Percentiles rank a stretch among this genome's conserved stretches.
These are phyloP conservation scores for Senna siamea DNA, from an alignment of 306 rosid genomes.

Conservation along the genomic window DNA sequence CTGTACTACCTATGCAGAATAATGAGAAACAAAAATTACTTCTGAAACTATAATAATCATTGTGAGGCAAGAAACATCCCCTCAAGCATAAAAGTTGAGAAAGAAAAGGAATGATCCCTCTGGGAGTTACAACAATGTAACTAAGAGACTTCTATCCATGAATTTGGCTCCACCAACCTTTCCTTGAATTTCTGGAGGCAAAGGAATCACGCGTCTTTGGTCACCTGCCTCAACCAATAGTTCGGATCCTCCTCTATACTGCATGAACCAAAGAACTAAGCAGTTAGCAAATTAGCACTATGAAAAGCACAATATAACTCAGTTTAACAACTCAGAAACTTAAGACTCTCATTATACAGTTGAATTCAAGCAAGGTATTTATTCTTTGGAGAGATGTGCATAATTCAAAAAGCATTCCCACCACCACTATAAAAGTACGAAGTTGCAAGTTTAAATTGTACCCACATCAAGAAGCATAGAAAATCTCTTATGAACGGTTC, in stretches of 20 bases:
- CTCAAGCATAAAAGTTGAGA: constrained; percentile 17
- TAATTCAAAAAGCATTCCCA: no score
- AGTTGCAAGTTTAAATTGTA: constrained; percentile 1
- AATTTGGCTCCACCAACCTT: constrained; percentile 97
- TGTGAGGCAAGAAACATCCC: neutral
- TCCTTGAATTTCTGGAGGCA: constrained; percentile 85
- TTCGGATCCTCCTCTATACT: constrained; percentile 96
- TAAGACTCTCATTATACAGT: neutral
- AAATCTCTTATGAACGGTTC: constrained; percentile 10
- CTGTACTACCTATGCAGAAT: constrained; percentile 1
- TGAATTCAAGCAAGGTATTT: no score
- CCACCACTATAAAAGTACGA: no score
- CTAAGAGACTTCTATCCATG: constrained; percentile 69
- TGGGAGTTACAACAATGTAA: constrained; percentile 60
- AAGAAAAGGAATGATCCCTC: neutral
- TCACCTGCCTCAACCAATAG: constrained; percentile 97
- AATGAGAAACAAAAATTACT: neutral
- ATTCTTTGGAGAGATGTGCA: no score
- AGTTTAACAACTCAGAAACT: constrained; percentile 12
- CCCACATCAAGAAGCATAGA: constrained; percentile 21
- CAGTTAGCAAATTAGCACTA: constrained; percentile 33
- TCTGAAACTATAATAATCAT: constrained; percentile 21
- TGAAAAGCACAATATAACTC: constrained; percentile 3
- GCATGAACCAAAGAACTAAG: constrained; percentile 39
- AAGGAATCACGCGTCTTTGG: constrained; percentile 82